Conservation (phyloP, 352 stramenopile genomes). For the Globisporangium nodosum region DNA sequence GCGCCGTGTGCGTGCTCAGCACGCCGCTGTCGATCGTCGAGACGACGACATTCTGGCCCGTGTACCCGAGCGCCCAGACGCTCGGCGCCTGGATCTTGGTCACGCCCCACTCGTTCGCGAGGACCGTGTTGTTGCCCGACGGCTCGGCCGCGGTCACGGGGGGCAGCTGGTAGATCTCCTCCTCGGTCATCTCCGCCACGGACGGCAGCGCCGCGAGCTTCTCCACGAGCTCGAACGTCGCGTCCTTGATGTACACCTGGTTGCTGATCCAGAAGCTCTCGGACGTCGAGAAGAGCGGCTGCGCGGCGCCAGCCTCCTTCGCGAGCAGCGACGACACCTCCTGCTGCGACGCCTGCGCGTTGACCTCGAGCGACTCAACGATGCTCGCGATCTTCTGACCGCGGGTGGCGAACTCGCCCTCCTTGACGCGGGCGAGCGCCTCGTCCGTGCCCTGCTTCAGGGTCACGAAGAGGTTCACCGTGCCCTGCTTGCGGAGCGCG, state of each 20-base stretch:
- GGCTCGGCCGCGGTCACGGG: background rate
- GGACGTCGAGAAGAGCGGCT: conserved; percentile 5
- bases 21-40: conserved; percentile 7
- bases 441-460: conserved; percentile 9
- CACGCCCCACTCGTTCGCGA: conserved; percentile 12
- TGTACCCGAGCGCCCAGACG: conserved; percentile 16
- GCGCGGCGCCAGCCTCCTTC: background rate
- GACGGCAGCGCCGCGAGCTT: conserved; percentile 14
- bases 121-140: conserved; percentile 2
- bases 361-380: conserved; percentile 5
- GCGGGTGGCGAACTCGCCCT: conserved; percentile 6
- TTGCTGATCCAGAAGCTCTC: conserved; percentile 22
- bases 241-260: conserved; percentile 19
- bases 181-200: conserved; percentile 12
- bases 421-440: conserved; percentile 4
- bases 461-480: conserved; percentile 21
- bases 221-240: conserved; percentile 15
- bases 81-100: conserved; percentile 10
- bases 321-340: conserved; percentile 8
- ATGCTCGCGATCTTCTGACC: conserved; percentile 11
- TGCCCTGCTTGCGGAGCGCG: conserved; percentile 13
- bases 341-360: conserved; percentile 8
- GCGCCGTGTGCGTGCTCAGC: background rate
- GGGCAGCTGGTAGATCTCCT: conserved; percentile 7
- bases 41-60: conserved; percentile 2